These are phyloP conservation scores for Pichia sp. DNA, from an alignment of 1,139 yeast species.

Conservation along the genomic window DNA sequence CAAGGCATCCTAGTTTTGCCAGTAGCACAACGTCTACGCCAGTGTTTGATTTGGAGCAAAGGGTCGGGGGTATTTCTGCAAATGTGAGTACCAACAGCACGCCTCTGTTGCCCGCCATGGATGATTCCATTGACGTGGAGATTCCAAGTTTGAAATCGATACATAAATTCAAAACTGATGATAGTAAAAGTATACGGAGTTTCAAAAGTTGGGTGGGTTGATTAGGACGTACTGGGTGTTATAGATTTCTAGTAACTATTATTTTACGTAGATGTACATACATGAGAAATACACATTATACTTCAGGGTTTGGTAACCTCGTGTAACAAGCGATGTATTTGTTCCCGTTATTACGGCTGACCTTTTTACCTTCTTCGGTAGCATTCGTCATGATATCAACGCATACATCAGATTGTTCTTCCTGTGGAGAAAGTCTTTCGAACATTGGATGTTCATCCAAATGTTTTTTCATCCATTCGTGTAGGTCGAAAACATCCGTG, in stretches of 20 bases:
- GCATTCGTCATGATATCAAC: constrained; percentile 83
- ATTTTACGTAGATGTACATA: background rate
- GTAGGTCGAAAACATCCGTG: constrained; percentile 92
- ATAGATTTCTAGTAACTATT: background rate
- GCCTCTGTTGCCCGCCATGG: constrained; percentile 4
- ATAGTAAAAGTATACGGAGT: constrained; percentile 35
- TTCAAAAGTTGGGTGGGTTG: constrained; percentile 32
- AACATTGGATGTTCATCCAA: constrained; percentile 87
- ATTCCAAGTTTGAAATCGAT: constrained; percentile 43
- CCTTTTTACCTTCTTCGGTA: constrained; percentile 98
- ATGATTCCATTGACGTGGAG: constrained; percentile 32
- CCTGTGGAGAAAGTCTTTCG: constrained; percentile 69
- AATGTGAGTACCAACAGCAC: background rate
- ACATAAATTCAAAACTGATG: constrained; percentile 33
- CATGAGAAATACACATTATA: background rate
- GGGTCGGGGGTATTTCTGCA: background rate
- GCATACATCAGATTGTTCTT: constrained; percentile 78
- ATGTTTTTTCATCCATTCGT: constrained; percentile 94
- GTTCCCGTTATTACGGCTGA: constrained; percentile 78
- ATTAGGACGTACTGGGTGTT: background rate
- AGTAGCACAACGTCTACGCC: background rate
- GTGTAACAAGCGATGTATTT: constrained; percentile 87
- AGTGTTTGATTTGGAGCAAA: constrained; percentile 1
- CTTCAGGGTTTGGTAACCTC: constrained; percentile 59
- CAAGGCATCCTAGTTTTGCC: constrained; percentile 17